Conservation (phyloP, 805 yeast genomes). For the Hanseniaspora vineae region DNA sequence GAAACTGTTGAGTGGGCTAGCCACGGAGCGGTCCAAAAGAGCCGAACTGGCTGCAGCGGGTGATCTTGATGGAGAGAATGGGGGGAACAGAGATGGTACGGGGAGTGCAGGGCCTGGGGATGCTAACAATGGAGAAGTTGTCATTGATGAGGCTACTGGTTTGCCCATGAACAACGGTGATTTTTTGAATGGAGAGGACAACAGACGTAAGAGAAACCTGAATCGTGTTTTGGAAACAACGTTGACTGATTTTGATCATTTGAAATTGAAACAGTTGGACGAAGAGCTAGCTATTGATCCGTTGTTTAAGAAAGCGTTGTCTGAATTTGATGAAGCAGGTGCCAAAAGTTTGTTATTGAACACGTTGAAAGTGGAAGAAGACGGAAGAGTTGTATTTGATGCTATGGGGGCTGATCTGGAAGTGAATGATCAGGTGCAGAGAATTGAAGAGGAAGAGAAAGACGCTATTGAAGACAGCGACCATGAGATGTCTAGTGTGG, state of each 20-base stretch:
- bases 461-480: not conserved
- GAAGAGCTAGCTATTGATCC: constrained; percentile 62
- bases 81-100: constrained; percentile 12
- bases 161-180: constrained; percentile 16
- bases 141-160: constrained; percentile 24
- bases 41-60: constrained; percentile 12
- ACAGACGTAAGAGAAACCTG: constrained; percentile 16
- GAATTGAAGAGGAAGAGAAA: not conserved
- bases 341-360: constrained; percentile 57
- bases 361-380: constrained; percentile 39
- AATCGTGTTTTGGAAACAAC: constrained; percentile 30
- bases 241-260: constrained; percentile 35
- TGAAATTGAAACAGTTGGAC: constrained; percentile 44
- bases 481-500: constrained; percentile 1
- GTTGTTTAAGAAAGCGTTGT: constrained; percentile 56
- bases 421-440: constrained; percentile 4
- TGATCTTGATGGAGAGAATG: constrained; percentile 10
- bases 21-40: constrained; percentile 25
- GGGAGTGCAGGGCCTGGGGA: constrained; percentile 2
- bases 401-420: constrained; percentile 29
- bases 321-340: constrained; percentile 77
- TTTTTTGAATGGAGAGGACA: constrained; percentile 12
- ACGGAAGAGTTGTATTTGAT: constrained; percentile 53
- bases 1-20: constrained; percentile 61
- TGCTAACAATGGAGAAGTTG: constrained; percentile 13